A percentile compares a stretch with the other conserved stretches of the same genome.
phyloP scores from a whole-genome alignment of 495 filamentous ascomycete genomes.

The Hypoxylon rickii region DNA sequence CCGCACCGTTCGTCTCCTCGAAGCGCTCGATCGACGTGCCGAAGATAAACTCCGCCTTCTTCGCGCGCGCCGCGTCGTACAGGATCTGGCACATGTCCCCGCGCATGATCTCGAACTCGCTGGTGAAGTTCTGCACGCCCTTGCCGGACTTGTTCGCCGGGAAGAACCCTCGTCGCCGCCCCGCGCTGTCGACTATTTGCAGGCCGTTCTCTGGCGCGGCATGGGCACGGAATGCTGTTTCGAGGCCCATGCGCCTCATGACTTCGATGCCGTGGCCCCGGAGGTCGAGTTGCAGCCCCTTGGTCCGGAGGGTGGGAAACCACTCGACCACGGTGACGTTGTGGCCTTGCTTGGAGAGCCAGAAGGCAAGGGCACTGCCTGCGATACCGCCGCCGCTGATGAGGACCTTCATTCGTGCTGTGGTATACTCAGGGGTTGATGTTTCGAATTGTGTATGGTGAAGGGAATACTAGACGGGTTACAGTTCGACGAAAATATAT shows the following conservation, averaged over 20 bases:
- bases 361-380: constrained; percentile 55
- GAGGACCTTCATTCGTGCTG: constrained; percentile 47
- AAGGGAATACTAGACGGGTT: neutral
- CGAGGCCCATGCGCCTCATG: constrained; percentile 57
- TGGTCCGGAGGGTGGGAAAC: constrained; percentile 47
- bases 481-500: too few species aligned
- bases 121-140: constrained; percentile 50
- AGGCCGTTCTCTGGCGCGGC: constrained; percentile 47
- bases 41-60: constrained; percentile 51
- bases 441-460: neutral
- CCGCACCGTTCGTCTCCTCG: constrained; percentile 26
- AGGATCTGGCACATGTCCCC: constrained; percentile 54
- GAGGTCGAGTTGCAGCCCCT: constrained; percentile 58
- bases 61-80: constrained; percentile 43
- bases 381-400: constrained; percentile 52
- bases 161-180: constrained; percentile 48
- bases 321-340: constrained; percentile 59
- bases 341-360: constrained; percentile 55
- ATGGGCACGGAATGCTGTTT: constrained; percentile 48
- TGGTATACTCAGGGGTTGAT: constrained; percentile 5
- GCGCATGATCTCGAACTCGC: constrained; percentile 60
- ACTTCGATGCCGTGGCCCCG: constrained; percentile 51
- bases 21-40: constrained; percentile 40
- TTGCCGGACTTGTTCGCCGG: constrained; percentile 42
- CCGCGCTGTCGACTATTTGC: constrained; percentile 47